Conservation (phyloP, 768 basidiomycete genomes). For the Collybia mongolica region DNA sequence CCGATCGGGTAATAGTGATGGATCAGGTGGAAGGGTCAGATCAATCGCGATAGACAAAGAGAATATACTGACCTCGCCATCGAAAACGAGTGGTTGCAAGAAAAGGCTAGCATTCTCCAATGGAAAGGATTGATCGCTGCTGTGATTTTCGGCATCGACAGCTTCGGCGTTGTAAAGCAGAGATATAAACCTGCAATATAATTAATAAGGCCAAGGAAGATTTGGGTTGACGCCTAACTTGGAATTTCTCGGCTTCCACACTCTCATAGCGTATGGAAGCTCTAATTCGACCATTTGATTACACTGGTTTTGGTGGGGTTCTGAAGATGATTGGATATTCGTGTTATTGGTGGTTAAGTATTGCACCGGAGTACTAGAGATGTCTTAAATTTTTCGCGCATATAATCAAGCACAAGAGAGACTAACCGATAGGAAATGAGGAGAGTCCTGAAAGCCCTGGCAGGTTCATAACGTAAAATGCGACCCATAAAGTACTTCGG, state of each 20-base stretch:
- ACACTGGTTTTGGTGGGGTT: slow-evolving; percentile 9
- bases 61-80: slow-evolving; percentile 49
- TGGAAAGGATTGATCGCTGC: slow-evolving; percentile 11
- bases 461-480: slow-evolving; percentile 72
- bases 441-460: slow-evolving; percentile 72
- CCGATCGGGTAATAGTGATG: background rate
- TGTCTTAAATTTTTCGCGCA: slow-evolving; percentile 1
- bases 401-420: background rate
- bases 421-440: slow-evolving; percentile 72
- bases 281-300: slow-evolving; percentile 39
- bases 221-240: slow-evolving; percentile 37
- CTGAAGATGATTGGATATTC: background rate
- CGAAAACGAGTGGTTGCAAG: slow-evolving; percentile 56
- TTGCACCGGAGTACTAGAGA: slow-evolving; percentile 36
- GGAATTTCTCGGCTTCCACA: slow-evolving; percentile 50
- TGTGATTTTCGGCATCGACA: slow-evolving; percentile 32
- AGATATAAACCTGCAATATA: slow-evolving; percentile 29
- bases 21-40: background rate
- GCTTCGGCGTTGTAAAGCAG: slow-evolving; percentile 61
- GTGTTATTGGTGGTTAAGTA: slow-evolving; percentile 21
- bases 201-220: background rate
- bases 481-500: slow-evolving; percentile 72
- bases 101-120: slow-evolving; percentile 35
- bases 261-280: slow-evolving; percentile 59
- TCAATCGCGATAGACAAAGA: background rate